Conservation (phyloP, 345 rosid species). For the Brassica cretica region DNA sequence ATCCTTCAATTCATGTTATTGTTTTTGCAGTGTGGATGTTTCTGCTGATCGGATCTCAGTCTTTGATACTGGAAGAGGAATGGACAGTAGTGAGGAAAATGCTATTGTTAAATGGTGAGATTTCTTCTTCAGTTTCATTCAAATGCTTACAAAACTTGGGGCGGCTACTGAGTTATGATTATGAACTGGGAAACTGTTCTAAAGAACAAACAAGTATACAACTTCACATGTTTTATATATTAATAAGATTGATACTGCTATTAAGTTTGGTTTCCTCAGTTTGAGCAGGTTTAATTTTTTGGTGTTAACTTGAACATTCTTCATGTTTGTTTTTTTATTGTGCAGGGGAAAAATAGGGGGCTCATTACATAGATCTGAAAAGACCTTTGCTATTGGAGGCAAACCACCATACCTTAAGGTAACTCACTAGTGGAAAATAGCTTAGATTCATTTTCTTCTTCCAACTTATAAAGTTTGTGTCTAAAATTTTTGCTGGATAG, state of each 20-base stretch:
- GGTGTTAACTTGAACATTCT: not conserved
- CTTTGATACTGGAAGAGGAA: constrained; percentile 80
- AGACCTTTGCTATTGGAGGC: constrained; percentile 53
- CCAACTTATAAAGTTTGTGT: not conserved
- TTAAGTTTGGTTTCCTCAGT: constrained; percentile 9
- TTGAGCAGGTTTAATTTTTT: constrained; percentile 16
- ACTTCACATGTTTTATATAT: constrained; percentile 5
- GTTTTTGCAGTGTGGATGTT: constrained; percentile 55
- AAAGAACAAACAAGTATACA: not conserved
- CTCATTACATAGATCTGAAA: constrained; percentile 59
- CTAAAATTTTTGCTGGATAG: not conserved
- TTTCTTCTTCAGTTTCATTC: not conserved
- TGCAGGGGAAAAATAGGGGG: constrained; percentile 83
- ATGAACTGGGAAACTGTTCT: constrained; percentile 12
- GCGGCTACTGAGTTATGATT: not conserved
- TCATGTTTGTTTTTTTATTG: constrained; percentile 21
- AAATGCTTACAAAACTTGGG: constrained; percentile 2
- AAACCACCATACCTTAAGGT: constrained; percentile 76
- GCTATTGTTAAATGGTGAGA: constrained; percentile 65
- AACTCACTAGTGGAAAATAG: constrained; percentile 20
- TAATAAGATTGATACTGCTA: not conserved
- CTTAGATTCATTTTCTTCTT: constrained; percentile 1
- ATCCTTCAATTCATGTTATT: not conserved
- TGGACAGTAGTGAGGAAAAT: constrained; percentile 64
- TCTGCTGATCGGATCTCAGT: constrained; percentile 49